Percentiles rank a stretch among this genome's conserved stretches.
These are phyloP conservation scores for Tulasnella calospora DNA, from an alignment of 768 basidiomycete species.

Conservation along the genomic window DNA sequence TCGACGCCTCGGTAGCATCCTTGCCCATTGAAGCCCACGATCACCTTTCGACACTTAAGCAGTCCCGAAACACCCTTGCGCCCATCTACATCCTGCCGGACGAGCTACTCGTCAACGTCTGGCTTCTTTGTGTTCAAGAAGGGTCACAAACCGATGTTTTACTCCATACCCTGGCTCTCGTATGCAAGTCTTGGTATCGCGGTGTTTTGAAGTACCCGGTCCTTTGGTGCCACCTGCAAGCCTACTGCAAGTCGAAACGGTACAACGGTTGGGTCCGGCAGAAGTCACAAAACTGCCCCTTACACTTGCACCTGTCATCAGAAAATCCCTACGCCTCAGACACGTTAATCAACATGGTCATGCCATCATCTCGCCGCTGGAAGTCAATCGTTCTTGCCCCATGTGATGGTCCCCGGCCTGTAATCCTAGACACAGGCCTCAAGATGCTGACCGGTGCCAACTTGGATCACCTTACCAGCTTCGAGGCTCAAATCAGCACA, in stretches of 20 bases:
- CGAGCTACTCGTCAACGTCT: not conserved
- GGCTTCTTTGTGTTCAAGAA: not conserved
- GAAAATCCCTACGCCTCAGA: not conserved
- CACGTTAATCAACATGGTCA: not conserved
- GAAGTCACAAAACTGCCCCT: slow-evolving; percentile 4
- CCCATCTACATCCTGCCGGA: not conserved
- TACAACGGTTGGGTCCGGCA: not conserved
- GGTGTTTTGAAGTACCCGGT: not conserved
- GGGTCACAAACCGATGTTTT: not conserved
- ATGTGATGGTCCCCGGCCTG: not conserved
- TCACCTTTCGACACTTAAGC: not conserved
- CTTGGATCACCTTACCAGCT: not conserved
- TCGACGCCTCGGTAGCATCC: not conserved
- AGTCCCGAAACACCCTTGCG: not conserved
- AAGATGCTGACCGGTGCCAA: not conserved
- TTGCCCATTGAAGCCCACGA: not conserved
- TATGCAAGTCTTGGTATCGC: not conserved
- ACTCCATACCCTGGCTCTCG: not conserved
- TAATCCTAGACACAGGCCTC: not conserved
- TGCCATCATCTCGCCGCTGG: not conserved
- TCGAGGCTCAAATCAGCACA: not conserved
- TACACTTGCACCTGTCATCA: not conserved
- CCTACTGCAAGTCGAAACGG: not conserved
- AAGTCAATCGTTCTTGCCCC: not conserved
- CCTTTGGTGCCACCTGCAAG: not conserved